Conservation (phyloP, 1,284 basidiomycete species). For the Ganoderma lucidum region DNA sequence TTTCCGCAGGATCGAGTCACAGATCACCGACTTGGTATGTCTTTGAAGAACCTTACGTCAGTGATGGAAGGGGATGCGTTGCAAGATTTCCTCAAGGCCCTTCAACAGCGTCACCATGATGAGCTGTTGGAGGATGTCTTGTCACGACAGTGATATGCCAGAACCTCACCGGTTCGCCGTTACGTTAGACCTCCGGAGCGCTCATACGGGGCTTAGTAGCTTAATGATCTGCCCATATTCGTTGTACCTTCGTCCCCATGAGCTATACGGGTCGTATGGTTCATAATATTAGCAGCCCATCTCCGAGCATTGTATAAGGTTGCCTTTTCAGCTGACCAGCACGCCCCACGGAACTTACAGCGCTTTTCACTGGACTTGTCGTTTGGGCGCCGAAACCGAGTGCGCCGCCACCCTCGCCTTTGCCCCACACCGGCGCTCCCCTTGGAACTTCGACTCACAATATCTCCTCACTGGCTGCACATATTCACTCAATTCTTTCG, state of each 20-base stretch:
- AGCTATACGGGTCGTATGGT: conserved; percentile 6
- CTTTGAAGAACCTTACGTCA: conserved; percentile 75
- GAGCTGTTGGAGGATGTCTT: conserved; percentile 71
- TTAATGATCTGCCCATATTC: conserved; percentile 3
- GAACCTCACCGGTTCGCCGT: background rate
- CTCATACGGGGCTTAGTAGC: background rate
- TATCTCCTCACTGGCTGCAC: too few species aligned
- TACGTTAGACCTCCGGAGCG: background rate
- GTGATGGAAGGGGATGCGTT: conserved; percentile 85
- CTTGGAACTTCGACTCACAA: too few species aligned
- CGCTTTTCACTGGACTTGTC: too few species aligned
- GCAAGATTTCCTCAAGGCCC: conserved; percentile 66
- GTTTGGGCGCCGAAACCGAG: too few species aligned
- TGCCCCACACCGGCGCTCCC: too few species aligned
- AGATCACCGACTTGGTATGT: conserved; percentile 88
- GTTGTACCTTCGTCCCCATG: background rate
- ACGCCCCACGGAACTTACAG: background rate
- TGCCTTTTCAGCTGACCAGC: background rate
- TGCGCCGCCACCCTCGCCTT: too few species aligned
- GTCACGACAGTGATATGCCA: conserved; percentile 13
- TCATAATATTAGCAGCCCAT: conserved; percentile 6
- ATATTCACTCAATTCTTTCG: too few species aligned
- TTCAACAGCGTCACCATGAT: conserved; percentile 71
- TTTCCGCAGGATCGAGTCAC: conserved; percentile 82
- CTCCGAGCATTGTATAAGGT: conserved; percentile 2